phyloP scores from a whole-genome alignment of 495 filamentous ascomycete species.

The Baudoinia panamericana region DNA sequence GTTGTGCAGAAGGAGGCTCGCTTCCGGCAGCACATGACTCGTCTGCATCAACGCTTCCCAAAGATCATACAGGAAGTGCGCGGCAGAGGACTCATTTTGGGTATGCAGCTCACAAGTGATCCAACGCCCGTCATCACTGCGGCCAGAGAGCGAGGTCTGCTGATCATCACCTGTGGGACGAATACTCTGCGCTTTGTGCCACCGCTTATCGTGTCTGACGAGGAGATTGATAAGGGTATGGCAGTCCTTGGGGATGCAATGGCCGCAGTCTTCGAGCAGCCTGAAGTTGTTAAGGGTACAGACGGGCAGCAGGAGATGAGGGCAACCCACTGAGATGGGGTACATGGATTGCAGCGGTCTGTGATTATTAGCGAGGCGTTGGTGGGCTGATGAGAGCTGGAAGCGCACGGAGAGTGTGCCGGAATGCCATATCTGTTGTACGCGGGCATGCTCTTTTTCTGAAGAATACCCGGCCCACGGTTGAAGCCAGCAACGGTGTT shows the following conservation, averaged over 20 bases:
- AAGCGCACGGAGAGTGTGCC: no score
- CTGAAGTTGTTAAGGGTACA: constrained; percentile 20
- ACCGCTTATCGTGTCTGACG: constrained; percentile 50
- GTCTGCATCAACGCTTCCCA: constrained; percentile 53
- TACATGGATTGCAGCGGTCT: no score
- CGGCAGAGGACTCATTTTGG: constrained; percentile 72
- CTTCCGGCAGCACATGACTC: constrained; percentile 51
- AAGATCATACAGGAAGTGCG: constrained; percentile 61
- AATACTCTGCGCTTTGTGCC: constrained; percentile 42
- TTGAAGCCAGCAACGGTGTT: no score
- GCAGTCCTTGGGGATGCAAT: constrained; percentile 67
- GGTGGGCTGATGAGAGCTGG: no score
- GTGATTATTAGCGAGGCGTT: no score
- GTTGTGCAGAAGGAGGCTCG: constrained; percentile 53
- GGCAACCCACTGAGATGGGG: constrained; percentile 1
- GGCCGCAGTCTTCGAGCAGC: constrained; percentile 33
- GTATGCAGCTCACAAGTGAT: constrained; percentile 62
- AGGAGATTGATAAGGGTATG: constrained; percentile 63
- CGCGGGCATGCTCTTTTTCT: no score
- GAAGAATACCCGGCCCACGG: no score
- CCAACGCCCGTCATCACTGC: constrained; percentile 63
- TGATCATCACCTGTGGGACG: constrained; percentile 83
- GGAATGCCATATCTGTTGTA: no score
- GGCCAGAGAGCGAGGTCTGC: constrained; percentile 71
- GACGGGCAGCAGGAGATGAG: constrained; percentile 28